Base-by-base conservation (phyloP, 441 rosid genomes). In the Erodium moschatum region DNA sequence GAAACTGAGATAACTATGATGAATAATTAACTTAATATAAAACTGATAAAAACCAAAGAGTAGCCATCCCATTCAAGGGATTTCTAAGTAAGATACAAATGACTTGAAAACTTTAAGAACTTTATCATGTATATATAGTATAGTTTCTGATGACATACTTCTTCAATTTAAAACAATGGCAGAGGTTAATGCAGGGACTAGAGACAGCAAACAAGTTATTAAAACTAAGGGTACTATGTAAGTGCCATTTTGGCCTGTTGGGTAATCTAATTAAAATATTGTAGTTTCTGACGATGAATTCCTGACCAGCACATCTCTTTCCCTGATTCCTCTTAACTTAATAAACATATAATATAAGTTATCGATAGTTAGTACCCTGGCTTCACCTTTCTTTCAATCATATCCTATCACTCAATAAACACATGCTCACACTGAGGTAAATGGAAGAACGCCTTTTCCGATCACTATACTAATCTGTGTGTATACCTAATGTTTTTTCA, bases 61-160 rank as follows among this genome's bases (percentile, higher is more conserved):
- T 60, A 60, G 20, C n/a, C 64, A 60, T 21, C 64, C 20, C 56
- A 58, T 21, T 58, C 62, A 58, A 38, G 42, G 42, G 42, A 20
- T 11, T 20, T 16, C 33, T 60, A 21, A 21, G 64, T 20, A 2
- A 21, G 29, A 21, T 60, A 60, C 33, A 21, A 21, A 20, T 60
- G n/a, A 60, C 5, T 60, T 60, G 33, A 60, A 60, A 10, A 21
- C 18, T n/a, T 48, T 48, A 48, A 48, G 6, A 13, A n/a, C 56
- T 1, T 48, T 48, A 48, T 11, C 6, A n/a, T 48, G 56, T n/a
- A 48, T 48, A 1, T 46, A 44, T 11, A 44, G 50, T 56, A 29
- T 19, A 56, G 63, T 56, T 56, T 56, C 27, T 56, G 21, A 56
- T 18, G 21, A 19, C 12, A 10, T 0, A n/a, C 56, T 18, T 48